Evolutionary conservation across 495 filamentous ascomycete species (phyloP).

Genomic region (Penicillium samsonianum): DNA sequence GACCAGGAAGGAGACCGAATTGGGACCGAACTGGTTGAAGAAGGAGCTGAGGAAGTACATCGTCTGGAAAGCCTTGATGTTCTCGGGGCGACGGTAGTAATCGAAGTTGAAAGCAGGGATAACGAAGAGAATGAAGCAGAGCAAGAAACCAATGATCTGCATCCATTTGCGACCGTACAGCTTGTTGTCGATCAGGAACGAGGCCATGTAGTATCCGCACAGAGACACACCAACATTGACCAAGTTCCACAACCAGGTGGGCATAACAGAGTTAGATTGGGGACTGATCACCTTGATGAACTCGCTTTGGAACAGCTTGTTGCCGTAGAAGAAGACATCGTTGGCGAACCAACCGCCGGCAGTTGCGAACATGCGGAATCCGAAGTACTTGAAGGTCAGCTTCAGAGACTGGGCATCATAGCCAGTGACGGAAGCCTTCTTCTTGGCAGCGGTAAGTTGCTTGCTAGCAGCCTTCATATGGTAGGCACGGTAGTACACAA

Average conservation of each 20-base stretch:
- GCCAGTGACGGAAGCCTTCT: constrained; percentile 80
- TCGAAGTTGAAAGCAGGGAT: constrained; percentile 81
- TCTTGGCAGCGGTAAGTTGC: constrained; percentile 74
- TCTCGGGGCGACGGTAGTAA: constrained; percentile 65
- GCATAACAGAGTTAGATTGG: constrained; percentile 65
- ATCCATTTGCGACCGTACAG: constrained; percentile 90
- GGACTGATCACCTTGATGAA: constrained; percentile 77
- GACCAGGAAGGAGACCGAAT: constrained; percentile 87
- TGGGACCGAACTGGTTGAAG: constrained; percentile 97
- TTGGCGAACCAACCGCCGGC: constrained; percentile 86
- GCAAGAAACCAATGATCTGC: constrained; percentile 85
- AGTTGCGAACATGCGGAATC: constrained; percentile 80
- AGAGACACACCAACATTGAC: constrained; percentile 82
- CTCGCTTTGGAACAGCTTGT: constrained; percentile 91
- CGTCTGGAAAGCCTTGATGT: constrained; percentile 80
- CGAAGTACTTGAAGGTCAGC: constrained; percentile 75
- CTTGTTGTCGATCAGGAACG: constrained; percentile 85
- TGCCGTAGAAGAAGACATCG: constrained; percentile 96
- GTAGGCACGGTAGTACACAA: constrained; percentile 85
- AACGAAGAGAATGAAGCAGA: constrained; percentile 84
- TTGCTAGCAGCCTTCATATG: constrained; percentile 80
- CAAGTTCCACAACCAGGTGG: constrained; percentile 86
- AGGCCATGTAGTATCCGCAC: constrained; percentile 77
- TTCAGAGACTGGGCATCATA: constrained; percentile 81
- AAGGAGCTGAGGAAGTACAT: constrained; percentile 92